Conservation (phyloP, 1,284 basidiomycete species). For the Puccinia polysora region DNA sequence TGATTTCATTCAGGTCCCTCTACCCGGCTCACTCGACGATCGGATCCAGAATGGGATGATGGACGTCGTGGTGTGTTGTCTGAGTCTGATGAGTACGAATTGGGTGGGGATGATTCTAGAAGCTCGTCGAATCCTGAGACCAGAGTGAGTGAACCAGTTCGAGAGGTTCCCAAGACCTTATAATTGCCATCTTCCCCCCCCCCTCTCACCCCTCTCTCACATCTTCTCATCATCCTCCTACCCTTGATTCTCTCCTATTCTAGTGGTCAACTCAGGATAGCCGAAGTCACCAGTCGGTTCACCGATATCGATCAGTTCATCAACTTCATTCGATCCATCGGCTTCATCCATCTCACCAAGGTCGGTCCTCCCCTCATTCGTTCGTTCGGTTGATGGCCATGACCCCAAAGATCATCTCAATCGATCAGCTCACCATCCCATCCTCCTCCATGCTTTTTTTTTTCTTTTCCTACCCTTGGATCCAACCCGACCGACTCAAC, state of each 20-base stretch:
- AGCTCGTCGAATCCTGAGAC: slow-evolving; percentile 76
- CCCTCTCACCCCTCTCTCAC: background rate
- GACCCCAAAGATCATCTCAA: background rate
- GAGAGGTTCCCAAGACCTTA: no score
- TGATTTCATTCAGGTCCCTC: slow-evolving; percentile 41
- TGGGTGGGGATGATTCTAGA: slow-evolving; percentile 88
- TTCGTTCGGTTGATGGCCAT: background rate
- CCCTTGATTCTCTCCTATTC: slow-evolving; percentile 9
- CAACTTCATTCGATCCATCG: slow-evolving; percentile 66
- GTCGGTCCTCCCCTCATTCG: slow-evolving; percentile 55
- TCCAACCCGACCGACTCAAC: background rate
- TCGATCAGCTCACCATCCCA: slow-evolving; percentile 47
- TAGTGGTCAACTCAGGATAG: slow-evolving; percentile 82
- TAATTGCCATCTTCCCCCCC: background rate
- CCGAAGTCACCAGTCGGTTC: slow-evolving; percentile 91
- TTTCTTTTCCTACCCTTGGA: background rate
- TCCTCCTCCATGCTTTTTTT: background rate
- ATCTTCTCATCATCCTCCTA: slow-evolving; percentile 13
- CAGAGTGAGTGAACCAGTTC: no score
- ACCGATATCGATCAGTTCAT: slow-evolving; percentile 70
- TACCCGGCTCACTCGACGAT: slow-evolving; percentile 47
- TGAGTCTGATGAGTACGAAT: slow-evolving; percentile 95
- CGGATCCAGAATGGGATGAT: slow-evolving; percentile 47
- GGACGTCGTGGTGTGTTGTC: slow-evolving; percentile 85
- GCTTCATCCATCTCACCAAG: slow-evolving; percentile 72